Base-by-base conservation (phyloP, 192 early-diverging fungal species). In the Linderina pennispora region DNA sequence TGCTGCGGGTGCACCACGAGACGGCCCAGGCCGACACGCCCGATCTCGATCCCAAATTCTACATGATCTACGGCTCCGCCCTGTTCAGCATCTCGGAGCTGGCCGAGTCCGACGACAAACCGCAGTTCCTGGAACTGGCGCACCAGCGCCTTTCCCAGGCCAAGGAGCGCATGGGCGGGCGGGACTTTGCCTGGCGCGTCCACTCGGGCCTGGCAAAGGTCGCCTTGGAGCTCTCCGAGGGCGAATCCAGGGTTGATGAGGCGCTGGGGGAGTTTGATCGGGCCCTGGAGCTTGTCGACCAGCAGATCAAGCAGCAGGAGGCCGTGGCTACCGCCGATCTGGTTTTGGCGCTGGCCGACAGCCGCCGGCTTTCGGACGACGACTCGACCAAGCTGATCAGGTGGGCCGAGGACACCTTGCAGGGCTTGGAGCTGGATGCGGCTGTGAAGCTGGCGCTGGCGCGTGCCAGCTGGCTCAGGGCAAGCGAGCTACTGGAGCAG, bases 51-150 rank as follows among this genome's bases (percentile, higher is more conserved):
- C 58, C 80, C 0, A 58, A 60, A 17, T 77, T 81, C 48, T 72
- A 77, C 43, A 73, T 58, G 18, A 66, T 81, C 20, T 81, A 79
- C 44, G 77, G 77, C 1, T 65, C 62, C 20, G 77, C 80, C 14
- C 54, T 81, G 39, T 70, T 54, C 36, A 61, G 55, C 22, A 54
- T 81, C 17, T 52, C 75, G 2, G 58, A 75, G 34, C 17, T 74
- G 1, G 26, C 48, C 3, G 58, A 59, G 36, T 28, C 28, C 3
- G 46, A 44, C 0, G 58, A 67, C 4, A 41, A 24, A 15, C 11
- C 10, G 17, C 53, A 37, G 53, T 71, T 60, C 26, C 24, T 71
- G 45, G 50, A 60, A 23, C 18, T 71, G 55, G 60, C 67, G 3
- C 28, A 15, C 19, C 34, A 64, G 8, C 40, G 64, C 24, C 46